Percentiles rank a stretch among this genome's conserved stretches.
Conservation (phyloP, 2,329 filamentous ascomycete genomes). For the Colletotrichum noveboracense region DNA sequence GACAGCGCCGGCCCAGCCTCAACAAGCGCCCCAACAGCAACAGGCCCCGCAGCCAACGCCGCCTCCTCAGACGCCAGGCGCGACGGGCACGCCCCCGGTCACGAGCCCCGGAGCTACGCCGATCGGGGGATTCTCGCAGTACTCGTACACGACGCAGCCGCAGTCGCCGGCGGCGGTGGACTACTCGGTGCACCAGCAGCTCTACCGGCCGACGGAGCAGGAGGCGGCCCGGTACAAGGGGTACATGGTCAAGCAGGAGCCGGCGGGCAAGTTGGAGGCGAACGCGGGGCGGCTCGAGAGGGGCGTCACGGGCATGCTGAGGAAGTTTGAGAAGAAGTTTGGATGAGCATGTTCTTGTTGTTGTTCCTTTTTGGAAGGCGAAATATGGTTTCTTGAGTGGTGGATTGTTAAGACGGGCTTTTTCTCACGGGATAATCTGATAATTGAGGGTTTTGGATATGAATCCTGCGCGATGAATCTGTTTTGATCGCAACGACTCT, state of each 20-base stretch:
- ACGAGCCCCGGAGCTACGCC: slow-evolving; percentile 46
- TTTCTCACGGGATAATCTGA: not conserved
- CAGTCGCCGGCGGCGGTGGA: slow-evolving; percentile 35
- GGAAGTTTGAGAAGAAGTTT: slow-evolving; percentile 81
- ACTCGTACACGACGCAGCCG: slow-evolving; percentile 40
- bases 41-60: slow-evolving; percentile 31
- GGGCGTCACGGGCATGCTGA: slow-evolving; percentile 73
- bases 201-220: slow-evolving; percentile 71
- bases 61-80: slow-evolving; percentile 23
- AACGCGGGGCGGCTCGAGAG: slow-evolving; percentile 71
- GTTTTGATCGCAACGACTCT: not conserved
- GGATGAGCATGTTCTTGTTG: slow-evolving; percentile 37
- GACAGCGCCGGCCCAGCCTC: slow-evolving; percentile 10
- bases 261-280: slow-evolving; percentile 63
- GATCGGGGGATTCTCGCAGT: slow-evolving; percentile 62
- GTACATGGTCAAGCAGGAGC: slow-evolving; percentile 50
- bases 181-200: slow-evolving; percentile 70
- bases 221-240: slow-evolving; percentile 54
- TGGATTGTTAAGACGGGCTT: not conserved
- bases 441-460: not conserved
- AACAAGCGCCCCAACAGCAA: slow-evolving; percentile 25
- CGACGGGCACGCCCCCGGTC: slow-evolving; percentile 36
- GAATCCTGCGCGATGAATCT: not conserved
- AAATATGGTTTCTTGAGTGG: not conserved
- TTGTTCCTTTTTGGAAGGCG: not conserved